Conservation (phyloP, 768 basidiomycete species). For the Calocybe gangraenosa region DNA sequence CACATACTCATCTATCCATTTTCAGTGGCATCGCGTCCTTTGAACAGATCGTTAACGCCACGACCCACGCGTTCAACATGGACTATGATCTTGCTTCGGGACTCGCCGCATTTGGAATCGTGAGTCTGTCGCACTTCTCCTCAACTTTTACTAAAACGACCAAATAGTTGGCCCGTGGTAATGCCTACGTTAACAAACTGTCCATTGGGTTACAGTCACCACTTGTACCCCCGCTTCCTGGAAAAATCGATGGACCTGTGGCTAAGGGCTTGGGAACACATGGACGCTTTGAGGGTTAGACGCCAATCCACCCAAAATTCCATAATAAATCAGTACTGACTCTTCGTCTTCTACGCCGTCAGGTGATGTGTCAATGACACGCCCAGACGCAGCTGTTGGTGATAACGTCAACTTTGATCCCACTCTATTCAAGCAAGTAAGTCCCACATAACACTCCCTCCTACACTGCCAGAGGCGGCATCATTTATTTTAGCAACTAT, state of each 20-base stretch:
- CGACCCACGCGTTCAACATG: conserved; percentile 11
- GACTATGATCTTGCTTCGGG: conserved; percentile 14
- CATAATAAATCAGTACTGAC: not conserved
- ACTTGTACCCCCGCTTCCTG: not conserved
- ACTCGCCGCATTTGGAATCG: not conserved
- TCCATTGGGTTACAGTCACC: not conserved
- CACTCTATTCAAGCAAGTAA: not conserved
- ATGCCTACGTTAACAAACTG: not conserved
- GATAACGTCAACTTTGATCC: not conserved
- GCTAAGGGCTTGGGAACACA: not conserved
- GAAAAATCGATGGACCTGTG: not conserved
- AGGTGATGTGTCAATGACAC: not conserved
- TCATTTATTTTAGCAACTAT: too few species aligned
- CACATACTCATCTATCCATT: not conserved
- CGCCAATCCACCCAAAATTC: too few species aligned
- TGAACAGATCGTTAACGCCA: conserved; percentile 11
- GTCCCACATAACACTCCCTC: too few species aligned
- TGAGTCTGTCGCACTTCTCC: too few species aligned
- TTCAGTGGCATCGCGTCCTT: conserved; percentile 13
- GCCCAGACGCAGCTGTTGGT: not conserved
- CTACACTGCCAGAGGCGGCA: too few species aligned
- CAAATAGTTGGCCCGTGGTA: not conserved
- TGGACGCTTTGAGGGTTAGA: not conserved
- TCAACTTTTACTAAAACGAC: too few species aligned
- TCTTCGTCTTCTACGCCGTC: not conserved